phyloP scores from a whole-genome alignment of 2,329 filamentous ascomycete species.

The Colletotrichum paranaense region DNA sequence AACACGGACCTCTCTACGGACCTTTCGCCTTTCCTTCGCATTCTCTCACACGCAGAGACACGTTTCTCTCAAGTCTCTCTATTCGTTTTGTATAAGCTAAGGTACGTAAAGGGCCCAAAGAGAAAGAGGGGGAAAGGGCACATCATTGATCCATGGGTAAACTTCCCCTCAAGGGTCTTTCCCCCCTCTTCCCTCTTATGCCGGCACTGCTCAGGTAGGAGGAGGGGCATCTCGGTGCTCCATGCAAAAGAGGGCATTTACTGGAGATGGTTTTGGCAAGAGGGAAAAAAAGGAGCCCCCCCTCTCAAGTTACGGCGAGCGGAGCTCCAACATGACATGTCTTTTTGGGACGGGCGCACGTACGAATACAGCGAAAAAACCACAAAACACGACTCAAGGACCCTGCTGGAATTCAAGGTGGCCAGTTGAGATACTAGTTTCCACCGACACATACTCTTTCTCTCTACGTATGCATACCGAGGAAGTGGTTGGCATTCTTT shows the following conservation, averaged over 20 bases:
- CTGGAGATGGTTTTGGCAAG: constrained; percentile 9
- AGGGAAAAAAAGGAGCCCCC: neutral
- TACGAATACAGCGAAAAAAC: neutral
- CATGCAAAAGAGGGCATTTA: constrained; percentile 5
- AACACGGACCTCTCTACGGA: constrained; percentile 23
- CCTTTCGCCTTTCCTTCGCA: neutral
- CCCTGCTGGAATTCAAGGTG: neutral
- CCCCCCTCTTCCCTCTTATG: constrained; percentile 7
- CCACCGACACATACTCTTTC: neutral
- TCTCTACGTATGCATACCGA: neutral
- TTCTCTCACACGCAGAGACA: neutral
- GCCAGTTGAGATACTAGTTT: neutral
- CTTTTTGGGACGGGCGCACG: neutral
- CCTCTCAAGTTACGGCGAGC: neutral
- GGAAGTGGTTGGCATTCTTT: neutral
- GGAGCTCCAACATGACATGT: neutral
- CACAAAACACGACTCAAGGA: neutral
- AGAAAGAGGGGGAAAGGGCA: neutral
- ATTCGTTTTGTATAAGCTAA: too few relatives aligned
- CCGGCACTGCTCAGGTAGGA: constrained; percentile 21
- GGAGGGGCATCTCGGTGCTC: constrained; percentile 2
- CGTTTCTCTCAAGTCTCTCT: neutral
- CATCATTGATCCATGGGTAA: neutral
- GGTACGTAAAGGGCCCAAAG: neutral
- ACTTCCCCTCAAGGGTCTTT: neutral